A percentile compares a stretch with the other conserved stretches of the same genome.
phyloP scores from a whole-genome alignment of 139 green algal genomes.

The Desmodesmus armatus region DNA sequence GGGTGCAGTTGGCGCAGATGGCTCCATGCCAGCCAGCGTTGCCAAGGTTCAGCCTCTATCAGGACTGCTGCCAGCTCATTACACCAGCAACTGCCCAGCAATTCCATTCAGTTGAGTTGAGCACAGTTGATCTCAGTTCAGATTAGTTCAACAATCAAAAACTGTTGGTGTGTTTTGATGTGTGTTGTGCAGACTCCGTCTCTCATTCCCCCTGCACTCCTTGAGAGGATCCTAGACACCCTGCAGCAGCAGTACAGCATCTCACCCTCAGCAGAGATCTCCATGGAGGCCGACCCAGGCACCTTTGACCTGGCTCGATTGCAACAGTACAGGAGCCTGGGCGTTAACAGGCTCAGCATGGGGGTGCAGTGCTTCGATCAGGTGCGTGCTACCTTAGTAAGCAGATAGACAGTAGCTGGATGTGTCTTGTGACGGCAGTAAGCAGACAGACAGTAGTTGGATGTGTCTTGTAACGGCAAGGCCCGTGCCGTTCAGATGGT shows the following conservation, averaged over 20 bases:
- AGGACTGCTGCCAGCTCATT: no score
- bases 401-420: no score
- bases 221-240: constrained; percentile 75
- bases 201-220: constrained; percentile 78
- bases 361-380: constrained; percentile 89
- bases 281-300: constrained; percentile 95
- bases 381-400: no score
- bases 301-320: constrained; percentile 90
- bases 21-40: no score
- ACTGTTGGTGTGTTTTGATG: background rate
- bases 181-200: constrained; percentile 83
- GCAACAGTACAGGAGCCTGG: constrained; percentile 76
- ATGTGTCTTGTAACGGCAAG: no score
- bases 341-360: constrained; percentile 92
- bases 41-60: no score
- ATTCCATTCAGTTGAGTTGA: no score
- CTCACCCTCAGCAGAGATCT: constrained; percentile 80
- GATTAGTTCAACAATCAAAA: background rate
- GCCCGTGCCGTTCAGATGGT: background rate
- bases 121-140: background rate
- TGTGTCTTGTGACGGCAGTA: no score
- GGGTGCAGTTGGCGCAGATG: no score
- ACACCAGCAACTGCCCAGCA: no score
- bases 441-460: no score
- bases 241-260: constrained; percentile 75